These are phyloP conservation scores for Sphaerostilbella broomeana DNA, from an alignment of 2,329 filamentous ascomycete genomes.

Conservation along the genomic window DNA sequence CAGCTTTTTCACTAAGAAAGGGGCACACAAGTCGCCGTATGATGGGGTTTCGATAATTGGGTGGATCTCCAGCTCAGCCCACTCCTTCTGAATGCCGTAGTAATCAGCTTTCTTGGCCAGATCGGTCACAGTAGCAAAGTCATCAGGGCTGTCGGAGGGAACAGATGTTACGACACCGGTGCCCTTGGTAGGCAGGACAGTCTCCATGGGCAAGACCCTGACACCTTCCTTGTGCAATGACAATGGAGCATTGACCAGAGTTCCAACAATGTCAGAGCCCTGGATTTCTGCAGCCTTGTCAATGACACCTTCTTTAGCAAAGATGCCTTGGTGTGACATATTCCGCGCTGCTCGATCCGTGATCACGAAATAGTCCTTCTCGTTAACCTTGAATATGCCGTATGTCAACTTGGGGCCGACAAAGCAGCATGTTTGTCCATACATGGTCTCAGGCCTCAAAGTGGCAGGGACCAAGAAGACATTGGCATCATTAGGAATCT, in stretches of 20 bases:
- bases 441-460: slow-evolving; percentile 95
- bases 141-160: slow-evolving; percentile 88
- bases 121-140: slow-evolving; percentile 83
- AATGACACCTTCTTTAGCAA: slow-evolving; percentile 68
- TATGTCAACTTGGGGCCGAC: slow-evolving; percentile 87
- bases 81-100: slow-evolving; percentile 94
- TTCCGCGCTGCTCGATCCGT: slow-evolving; percentile 85
- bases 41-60: slow-evolving; percentile 85
- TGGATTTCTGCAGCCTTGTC: slow-evolving; percentile 67
- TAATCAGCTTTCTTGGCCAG: slow-evolving; percentile 92
- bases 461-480: slow-evolving; percentile 91
- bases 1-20: slow-evolving; percentile 77
- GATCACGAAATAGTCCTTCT: slow-evolving; percentile 76
- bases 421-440: slow-evolving; percentile 94
- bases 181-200: slow-evolving; percentile 85
- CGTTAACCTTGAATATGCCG: slow-evolving; percentile 73
- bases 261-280: slow-evolving; percentile 78
- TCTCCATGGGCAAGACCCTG: slow-evolving; percentile 90
- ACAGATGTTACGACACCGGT: slow-evolving; percentile 95
- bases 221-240: slow-evolving; percentile 79
- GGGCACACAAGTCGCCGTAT: slow-evolving; percentile 79
- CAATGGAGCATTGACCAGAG: slow-evolving; percentile 82
- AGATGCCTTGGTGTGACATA: slow-evolving; percentile 91
- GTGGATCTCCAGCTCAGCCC: slow-evolving; percentile 83
- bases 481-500: slow-evolving; percentile 69